Base-by-base conservation (phyloP, 2,329 filamentous ascomycete species). In the Neofusicoccum ribis region DNA sequence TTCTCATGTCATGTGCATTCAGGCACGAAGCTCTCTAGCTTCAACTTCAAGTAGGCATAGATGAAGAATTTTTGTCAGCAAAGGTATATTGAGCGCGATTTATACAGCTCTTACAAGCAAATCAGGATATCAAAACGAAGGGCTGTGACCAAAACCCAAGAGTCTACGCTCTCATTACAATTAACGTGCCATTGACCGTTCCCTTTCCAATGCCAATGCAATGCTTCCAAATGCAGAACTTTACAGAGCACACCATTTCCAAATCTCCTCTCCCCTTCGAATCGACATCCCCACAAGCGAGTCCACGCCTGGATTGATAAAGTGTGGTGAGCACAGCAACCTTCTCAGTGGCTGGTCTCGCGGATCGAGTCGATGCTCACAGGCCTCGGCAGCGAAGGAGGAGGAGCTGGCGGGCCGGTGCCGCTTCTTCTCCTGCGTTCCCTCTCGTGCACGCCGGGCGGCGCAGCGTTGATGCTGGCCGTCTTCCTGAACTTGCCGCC, bases 381-480 rank as follows among this genome's bases (percentile, higher is more conserved):
- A 2, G 56, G 41, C 51, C 52, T 44, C 9, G 63, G 52, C 54
- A 61, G 17, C 36, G 34, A 47, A 4, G 63, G 54, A 27, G 71
- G 75, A 8, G 79, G 78, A 8, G 76, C 77, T 20, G 81, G 80
- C 34, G 82, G 86, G 2, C 86, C 87, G 9, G 87, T 89, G 3
- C 87, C 87, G 64, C 84, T 85, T 63, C 87, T 81, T 70, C 87
- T 81, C 72, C 87, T 79, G 71, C 87, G 79, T 73, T 89, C 87
- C 49, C 87, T 78, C 75, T 89, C 84, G 58, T 79, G 77, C 67
- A 84, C 74, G 65, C 84, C 79, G 5, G 62, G 51, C 67, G 62
- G 62, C 67, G 80, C 69, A 64, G 80, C 65, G 73, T 82, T 71
- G 15, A 78, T 77, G 69, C 73, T 78, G 51, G 63, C 49, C 44